These are phyloP conservation scores for Apiotrichum veenhuisii DNA, from an alignment of 1,284 basidiomycete species.

Conservation along the genomic window DNA sequence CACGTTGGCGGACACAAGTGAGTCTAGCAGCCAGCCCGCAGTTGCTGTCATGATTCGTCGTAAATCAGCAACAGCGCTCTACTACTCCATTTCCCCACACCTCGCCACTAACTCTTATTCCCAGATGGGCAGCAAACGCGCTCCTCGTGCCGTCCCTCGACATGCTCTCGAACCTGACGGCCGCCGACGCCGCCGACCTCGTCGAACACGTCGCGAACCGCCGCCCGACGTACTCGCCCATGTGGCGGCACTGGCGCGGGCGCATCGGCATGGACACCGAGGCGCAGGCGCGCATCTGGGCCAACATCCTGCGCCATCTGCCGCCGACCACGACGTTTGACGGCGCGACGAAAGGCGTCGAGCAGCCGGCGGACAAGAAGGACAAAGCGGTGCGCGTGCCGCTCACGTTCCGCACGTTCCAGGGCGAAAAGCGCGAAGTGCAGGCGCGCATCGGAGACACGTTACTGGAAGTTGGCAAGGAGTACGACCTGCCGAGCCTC, in stretches of 20 bases:
- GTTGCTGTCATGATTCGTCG: too few species aligned
- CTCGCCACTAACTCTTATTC: neutral
- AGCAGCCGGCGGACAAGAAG: neutral
- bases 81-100: too few species aligned
- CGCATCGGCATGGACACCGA: constrained; percentile 66
- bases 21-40: constrained; percentile 36
- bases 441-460: constrained; percentile 36
- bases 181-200: constrained; percentile 58
- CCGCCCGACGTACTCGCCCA: constrained; percentile 7
- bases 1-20: constrained; percentile 84
- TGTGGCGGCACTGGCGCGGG: constrained; percentile 61
- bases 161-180: constrained; percentile 64
- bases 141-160: constrained; percentile 71
- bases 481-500: constrained; percentile 40
- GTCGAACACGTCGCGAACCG: constrained; percentile 41
- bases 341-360: neutral
- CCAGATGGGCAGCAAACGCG: constrained; percentile 72
- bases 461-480: constrained; percentile 42
- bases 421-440: constrained; percentile 31
- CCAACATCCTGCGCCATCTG: neutral
- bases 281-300: constrained; percentile 54
- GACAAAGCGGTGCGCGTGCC: constrained; percentile 16
- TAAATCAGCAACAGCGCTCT: too few species aligned
- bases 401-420: constrained; percentile 36
- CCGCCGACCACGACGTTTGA: neutral